Evolutionary conservation across 2,329 filamentous ascomycete genomes (phyloP), one percentile per base, ranked within the genome.

Genomic region (Paecilomyces dactylethromorphus): DNA sequence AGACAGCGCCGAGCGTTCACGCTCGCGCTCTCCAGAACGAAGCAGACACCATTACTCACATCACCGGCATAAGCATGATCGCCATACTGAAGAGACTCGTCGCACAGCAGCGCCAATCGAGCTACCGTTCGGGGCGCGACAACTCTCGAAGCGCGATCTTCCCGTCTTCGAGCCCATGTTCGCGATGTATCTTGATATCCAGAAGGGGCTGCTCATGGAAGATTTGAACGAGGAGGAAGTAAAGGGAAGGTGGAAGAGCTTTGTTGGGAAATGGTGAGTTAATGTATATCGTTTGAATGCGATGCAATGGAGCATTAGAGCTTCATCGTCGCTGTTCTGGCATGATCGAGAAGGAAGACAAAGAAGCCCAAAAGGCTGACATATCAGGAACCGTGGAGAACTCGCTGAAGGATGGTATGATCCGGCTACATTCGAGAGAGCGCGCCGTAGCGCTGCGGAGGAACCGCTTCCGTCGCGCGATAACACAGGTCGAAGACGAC

Each of bases 351-450:
- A 53, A 24, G 31, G 32, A 29, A 21, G 11, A 11, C 32, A 49
- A 33, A 18, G 26, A 35, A 45, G 51, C 10, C 56, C 54, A 33
- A 49, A 53, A 66, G 63, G 65, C 80, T 86, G 72, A 85, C 78
- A 73, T 74, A 65, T 65, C 65, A 89, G 86, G 86, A 99, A 99
- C 78, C 84, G 86, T 67, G 88, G 87, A 69, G 90, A 93, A 76
- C 80, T 97, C 63, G 88, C 90, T 3, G 88, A 93, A 73, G 91
- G 91, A 53, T 99, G 93, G 93, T 99, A 97, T 75, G 91, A 95
- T 69, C 89, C 92, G 7, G 83, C 83, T 59, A 89, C 86, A 63
- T 85, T 90, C 61, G 72, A 80, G 62, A 81, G 77, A 58, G 82
- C 81, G 18, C 75, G 79, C 61, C 66, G 71, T 18, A 66, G 59